phyloP scores from a whole-genome alignment of 345 rosid species.

The Erucastrum elatum region DNA sequence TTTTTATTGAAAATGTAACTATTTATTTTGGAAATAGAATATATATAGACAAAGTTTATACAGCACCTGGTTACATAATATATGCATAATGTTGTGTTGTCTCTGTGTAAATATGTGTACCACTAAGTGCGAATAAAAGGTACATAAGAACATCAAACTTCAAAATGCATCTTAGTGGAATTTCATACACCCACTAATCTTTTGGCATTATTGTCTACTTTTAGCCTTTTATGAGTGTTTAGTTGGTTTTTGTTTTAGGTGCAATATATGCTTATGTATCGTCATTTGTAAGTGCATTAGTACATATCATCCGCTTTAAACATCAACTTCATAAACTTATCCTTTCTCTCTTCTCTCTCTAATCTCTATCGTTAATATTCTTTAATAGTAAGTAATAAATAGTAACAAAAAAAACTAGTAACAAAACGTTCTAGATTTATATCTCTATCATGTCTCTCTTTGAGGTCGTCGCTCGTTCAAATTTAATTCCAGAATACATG shows the following conservation, averaged over 20 bases:
- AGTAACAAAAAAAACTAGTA: not conserved
- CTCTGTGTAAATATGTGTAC: slow-evolving; percentile 28
- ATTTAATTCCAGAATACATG: not conserved
- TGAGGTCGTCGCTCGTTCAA: not conserved
- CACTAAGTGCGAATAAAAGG: slow-evolving; percentile 37
- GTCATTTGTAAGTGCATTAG: slow-evolving; percentile 24
- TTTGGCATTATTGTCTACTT: slow-evolving; percentile 40
- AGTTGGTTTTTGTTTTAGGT: slow-evolving; percentile 31
- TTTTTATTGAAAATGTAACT: not conserved
- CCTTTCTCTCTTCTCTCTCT: not conserved
- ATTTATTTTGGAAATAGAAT: not conserved
- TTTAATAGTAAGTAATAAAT: not conserved
- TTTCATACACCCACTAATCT: slow-evolving; percentile 39
- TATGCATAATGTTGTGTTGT: slow-evolving; percentile 24
- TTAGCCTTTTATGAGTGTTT: slow-evolving; percentile 31
- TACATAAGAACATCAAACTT: slow-evolving; percentile 38
- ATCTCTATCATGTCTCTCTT: slow-evolving; percentile 4
- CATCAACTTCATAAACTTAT: slow-evolving; percentile 11
- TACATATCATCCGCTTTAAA: slow-evolving; percentile 31
- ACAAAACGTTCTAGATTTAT: not conserved
- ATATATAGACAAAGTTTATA: not conserved
- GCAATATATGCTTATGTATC: slow-evolving; percentile 7
- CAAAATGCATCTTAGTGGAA: slow-evolving; percentile 39
- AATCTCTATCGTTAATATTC: not conserved
- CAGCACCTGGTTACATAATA: not conserved